Evolutionary conservation across 2,329 filamentous ascomycete genomes (phyloP).

Genomic region (Penicillium sumatraense): DNA sequence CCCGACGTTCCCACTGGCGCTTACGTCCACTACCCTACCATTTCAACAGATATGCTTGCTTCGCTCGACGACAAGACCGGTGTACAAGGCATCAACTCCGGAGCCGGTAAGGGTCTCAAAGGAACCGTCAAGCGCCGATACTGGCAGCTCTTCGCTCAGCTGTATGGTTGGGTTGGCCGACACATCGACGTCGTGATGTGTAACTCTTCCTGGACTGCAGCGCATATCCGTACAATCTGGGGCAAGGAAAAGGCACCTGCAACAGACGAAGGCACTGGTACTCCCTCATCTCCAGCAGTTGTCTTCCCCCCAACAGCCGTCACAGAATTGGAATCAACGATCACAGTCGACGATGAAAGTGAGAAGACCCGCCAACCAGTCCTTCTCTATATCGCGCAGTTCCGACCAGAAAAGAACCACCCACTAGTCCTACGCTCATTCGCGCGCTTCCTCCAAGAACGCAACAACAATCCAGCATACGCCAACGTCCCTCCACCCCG

Average conservation of each 20-base stretch:
- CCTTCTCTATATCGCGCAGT: slow-evolving; percentile 93
- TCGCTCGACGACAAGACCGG: slow-evolving; percentile 73
- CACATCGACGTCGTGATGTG: slow-evolving; percentile 95
- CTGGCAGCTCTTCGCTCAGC: slow-evolving; percentile 80
- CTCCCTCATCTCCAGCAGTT: slow-evolving; percentile 55
- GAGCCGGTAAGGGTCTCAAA: slow-evolving; percentile 72
- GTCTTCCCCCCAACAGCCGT: slow-evolving; percentile 95
- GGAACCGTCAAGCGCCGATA: slow-evolving; percentile 78
- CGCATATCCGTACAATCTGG: slow-evolving; percentile 82
- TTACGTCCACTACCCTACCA: slow-evolving; percentile 98
- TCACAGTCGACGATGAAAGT: slow-evolving; percentile 71
- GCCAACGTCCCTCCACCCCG: slow-evolving; percentile 54
- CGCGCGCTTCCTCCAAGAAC: slow-evolving; percentile 69
- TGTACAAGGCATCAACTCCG: slow-evolving; percentile 77
- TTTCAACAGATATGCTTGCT: slow-evolving; percentile 94
- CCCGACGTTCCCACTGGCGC: slow-evolving; percentile 79
- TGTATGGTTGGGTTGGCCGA: slow-evolving; percentile 83
- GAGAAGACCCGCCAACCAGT: slow-evolving; percentile 72
- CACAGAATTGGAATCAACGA: slow-evolving; percentile 74
- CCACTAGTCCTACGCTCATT: slow-evolving; percentile 84
- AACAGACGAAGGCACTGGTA: slow-evolving; percentile 36
- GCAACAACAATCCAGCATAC: slow-evolving; percentile 55
- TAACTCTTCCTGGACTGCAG: slow-evolving; percentile 93
- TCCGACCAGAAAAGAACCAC: slow-evolving; percentile 97
- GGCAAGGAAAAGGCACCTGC: slow-evolving; percentile 55